Percentiles rank a stretch among this genome's conserved stretches.
Evolutionary conservation across 23 red algal species (phyloP).

Genomic region (Gracilaria gracilis): DNA sequence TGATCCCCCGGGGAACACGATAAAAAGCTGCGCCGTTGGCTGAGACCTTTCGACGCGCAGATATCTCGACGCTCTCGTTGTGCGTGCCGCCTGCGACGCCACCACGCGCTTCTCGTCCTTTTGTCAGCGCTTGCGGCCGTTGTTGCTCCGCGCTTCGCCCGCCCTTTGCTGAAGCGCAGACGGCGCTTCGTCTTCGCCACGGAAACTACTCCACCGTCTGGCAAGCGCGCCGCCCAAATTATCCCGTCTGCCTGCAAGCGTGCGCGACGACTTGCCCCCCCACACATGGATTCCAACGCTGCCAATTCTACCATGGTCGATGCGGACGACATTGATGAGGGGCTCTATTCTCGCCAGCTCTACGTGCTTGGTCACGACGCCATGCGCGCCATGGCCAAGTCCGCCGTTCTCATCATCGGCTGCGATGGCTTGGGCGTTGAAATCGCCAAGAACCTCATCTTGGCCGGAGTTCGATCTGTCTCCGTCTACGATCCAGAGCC

Average conservation of each 20-base stretch:
- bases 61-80: too few species aligned
- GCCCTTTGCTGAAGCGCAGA: not conserved
- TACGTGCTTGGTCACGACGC: slow-evolving; percentile 98
- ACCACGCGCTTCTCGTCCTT: too few species aligned
- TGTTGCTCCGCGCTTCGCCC: not conserved
- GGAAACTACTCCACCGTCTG: slow-evolving; percentile 3
- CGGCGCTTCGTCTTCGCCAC: slow-evolving; percentile 29
- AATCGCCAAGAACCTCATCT: slow-evolving; percentile 97
- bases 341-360: slow-evolving; percentile 97
- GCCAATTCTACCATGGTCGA: slow-evolving; percentile 53
- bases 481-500: slow-evolving; percentile 80
- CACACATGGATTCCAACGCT: slow-evolving; percentile 11
- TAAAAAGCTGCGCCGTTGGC: too few species aligned
- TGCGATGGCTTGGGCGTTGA: slow-evolving; percentile 91
- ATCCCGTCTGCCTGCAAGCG: slow-evolving; percentile 34
- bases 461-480: slow-evolving; percentile 92
- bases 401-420: slow-evolving; percentile 89
- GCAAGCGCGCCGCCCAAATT: slow-evolving; percentile 66
- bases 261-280: slow-evolving; percentile 52
- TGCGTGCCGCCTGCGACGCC: too few species aligned
- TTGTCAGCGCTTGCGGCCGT: not conserved
- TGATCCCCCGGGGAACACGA: too few species aligned
- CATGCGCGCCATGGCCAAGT: slow-evolving; percentile 85
- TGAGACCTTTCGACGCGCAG: too few species aligned
- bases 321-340: slow-evolving; percentile 92